phyloP scores from a whole-genome alignment of 345 rosid species.

The Eucalyptus tenuipes region DNA sequence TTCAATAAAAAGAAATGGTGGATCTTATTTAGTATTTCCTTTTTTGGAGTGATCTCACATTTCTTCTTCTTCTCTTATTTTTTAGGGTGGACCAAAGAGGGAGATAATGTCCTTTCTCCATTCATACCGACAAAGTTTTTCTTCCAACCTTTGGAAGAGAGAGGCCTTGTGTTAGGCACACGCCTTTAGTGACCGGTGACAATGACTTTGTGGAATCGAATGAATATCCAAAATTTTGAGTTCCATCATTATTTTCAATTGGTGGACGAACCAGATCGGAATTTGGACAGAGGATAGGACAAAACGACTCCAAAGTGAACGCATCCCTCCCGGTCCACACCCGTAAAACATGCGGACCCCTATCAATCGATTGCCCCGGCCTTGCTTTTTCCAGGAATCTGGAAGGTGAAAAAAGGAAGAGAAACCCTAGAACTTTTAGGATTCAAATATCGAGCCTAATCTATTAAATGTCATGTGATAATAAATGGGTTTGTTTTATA shows the following conservation, averaged over 20 bases:
- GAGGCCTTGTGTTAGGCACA: background rate
- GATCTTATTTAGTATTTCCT: background rate
- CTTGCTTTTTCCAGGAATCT: background rate
- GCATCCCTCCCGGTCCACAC: background rate
- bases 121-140: background rate
- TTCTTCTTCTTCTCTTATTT: background rate
- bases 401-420: background rate
- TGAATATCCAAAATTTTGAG: background rate
- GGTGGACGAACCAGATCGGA: background rate
- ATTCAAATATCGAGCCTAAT: background rate
- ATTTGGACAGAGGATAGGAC: background rate
- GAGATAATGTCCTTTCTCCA: background rate
- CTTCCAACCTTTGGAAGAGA: background rate
- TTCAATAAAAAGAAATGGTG: background rate
- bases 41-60: background rate
- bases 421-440: background rate
- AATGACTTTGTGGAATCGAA: background rate
- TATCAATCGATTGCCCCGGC: background rate
- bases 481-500: background rate
- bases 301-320: background rate
- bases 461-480: background rate
- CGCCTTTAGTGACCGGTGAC: background rate
- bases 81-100: background rate
- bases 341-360: background rate
- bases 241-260: background rate